A percentile compares a stretch with the other conserved stretches of the same genome.
phyloP scores from a whole-genome alignment of 2,329 filamentous ascomycete species.

The Pseudonectria buxi region DNA sequence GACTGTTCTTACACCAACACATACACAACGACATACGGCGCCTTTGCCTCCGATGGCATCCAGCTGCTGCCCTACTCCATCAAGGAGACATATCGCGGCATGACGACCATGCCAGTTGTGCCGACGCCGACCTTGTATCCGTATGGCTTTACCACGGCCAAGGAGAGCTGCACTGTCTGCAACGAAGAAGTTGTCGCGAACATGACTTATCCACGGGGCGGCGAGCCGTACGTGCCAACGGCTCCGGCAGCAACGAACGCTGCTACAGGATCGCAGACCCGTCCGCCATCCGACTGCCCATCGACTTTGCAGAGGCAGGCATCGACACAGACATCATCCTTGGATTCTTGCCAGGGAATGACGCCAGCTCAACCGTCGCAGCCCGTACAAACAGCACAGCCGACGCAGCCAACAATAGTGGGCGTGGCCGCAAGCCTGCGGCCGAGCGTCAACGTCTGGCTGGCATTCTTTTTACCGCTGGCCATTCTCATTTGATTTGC shows the following conservation, averaged over 20 bases:
- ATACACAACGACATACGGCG: constrained; percentile 18
- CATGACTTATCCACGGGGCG: constrained; percentile 21
- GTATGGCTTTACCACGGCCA: constrained; percentile 16
- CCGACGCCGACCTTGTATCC: constrained; percentile 13
- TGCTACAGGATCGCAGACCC: constrained; percentile 2
- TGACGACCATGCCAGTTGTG: constrained; percentile 15
- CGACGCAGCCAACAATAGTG: constrained; percentile 1
- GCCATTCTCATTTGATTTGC: constrained; percentile 5
- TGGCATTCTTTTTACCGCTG: constrained; percentile 11
- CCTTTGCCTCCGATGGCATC: constrained; percentile 15
- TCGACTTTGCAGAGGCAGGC: constrained; percentile 8
- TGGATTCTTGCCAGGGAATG: background rate
- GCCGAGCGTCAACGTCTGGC: constrained; percentile 3
- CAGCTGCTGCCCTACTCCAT: constrained; percentile 13
- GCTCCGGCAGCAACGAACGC: constrained; percentile 3
- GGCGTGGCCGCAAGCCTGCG: constrained; percentile 3
- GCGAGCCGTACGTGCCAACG: constrained; percentile 10
- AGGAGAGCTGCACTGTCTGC: constrained; percentile 15
- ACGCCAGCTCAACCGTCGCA: background rate
- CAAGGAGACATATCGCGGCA: constrained; percentile 21
- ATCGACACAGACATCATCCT: no score
- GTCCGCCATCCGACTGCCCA: constrained; percentile 1
- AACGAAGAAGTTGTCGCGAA: constrained; percentile 16
- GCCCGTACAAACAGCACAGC: background rate
- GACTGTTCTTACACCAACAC: constrained; percentile 17